Conservation (phyloP, 495 filamentous ascomycete species). For the Trichoderma asperelloides region DNA sequence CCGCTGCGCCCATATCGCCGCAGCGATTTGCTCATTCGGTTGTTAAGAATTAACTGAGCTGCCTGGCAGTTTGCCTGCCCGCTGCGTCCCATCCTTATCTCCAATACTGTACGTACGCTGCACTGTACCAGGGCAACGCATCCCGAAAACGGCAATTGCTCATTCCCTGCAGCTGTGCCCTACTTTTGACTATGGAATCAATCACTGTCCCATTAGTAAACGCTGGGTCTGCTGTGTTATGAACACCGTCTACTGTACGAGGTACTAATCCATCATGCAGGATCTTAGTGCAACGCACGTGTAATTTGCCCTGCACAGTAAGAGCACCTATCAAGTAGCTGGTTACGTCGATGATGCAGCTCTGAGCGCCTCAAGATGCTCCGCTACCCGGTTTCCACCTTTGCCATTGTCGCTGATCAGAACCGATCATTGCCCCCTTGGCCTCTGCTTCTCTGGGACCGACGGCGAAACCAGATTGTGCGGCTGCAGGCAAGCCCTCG, state of each 20-base stretch:
- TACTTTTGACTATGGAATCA: too few relatives aligned
- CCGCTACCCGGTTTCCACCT: not conserved
- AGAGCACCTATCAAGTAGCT: not conserved
- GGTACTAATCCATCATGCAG: not conserved
- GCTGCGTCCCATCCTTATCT: not conserved
- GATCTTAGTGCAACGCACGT: not conserved
- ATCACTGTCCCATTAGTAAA: too few relatives aligned
- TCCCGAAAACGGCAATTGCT: not conserved
- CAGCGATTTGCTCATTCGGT: constrained; percentile 4
- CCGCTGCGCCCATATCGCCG: not conserved
- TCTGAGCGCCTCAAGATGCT: not conserved
- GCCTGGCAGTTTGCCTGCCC: not conserved
- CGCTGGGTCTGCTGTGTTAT: too few relatives aligned
- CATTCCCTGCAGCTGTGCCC: not conserved
- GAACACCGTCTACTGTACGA: too few relatives aligned
- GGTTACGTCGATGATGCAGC: not conserved
- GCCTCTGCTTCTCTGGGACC: not conserved
- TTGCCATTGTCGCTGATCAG: not conserved
- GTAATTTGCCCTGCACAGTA: not conserved
- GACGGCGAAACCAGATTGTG: not conserved
- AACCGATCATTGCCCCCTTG: not conserved
- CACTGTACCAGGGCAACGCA: too few relatives aligned
- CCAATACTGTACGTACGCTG: not conserved
- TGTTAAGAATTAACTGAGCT: not conserved
- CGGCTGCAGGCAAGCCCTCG: not conserved